A percentile compares a stretch with the other conserved stretches of the same genome.
Evolutionary conservation across 2,329 filamentous ascomycete genomes (phyloP).

Genomic region (Fusarium devonianum): DNA sequence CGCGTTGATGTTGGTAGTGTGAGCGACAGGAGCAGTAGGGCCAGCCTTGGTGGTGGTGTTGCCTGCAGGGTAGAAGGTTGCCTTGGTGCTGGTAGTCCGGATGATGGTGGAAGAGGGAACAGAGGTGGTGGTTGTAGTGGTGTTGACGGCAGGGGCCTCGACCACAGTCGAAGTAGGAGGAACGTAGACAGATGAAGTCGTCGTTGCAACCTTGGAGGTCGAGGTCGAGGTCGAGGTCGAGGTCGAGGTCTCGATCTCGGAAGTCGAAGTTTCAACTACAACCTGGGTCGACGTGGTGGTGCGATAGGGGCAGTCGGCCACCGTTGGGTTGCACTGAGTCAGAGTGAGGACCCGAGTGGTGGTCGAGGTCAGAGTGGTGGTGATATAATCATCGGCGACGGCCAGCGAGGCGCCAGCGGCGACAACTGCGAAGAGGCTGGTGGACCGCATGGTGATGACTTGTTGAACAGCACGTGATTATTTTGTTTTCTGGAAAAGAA

Average conservation of each 20-base stretch:
- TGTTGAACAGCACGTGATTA: constrained; percentile 12
- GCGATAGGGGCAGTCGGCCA: constrained; percentile 53
- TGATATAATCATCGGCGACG: constrained; percentile 43
- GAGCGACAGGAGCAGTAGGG: constrained; percentile 35
- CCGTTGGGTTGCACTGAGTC: constrained; percentile 55
- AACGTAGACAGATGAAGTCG: constrained; percentile 46
- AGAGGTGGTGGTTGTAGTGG: constrained; percentile 38
- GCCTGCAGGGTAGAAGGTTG: constrained; percentile 37
- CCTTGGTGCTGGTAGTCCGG: constrained; percentile 33
- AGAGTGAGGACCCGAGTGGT: constrained; percentile 55
- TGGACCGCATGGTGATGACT: constrained; percentile 55
- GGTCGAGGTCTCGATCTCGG: constrained; percentile 37
- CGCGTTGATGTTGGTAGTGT: constrained; percentile 29
- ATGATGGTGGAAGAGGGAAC: constrained; percentile 36
- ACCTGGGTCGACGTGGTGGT: constrained; percentile 38
- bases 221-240: constrained; percentile 27
- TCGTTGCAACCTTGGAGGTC: constrained; percentile 8
- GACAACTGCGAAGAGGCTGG: constrained; percentile 51
- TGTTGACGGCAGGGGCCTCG: constrained; percentile 34
- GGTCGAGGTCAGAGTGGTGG: constrained; percentile 54
- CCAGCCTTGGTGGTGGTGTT: constrained; percentile 39
- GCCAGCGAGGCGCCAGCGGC: constrained; percentile 51
- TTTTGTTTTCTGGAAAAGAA: constrained; percentile 18
- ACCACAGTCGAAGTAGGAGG: constrained; percentile 34
- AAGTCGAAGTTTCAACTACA: constrained; percentile 24